Base-by-base conservation (phyloP, 2,329 filamentous ascomycete species). In the Colletotrichum sp. region DNA sequence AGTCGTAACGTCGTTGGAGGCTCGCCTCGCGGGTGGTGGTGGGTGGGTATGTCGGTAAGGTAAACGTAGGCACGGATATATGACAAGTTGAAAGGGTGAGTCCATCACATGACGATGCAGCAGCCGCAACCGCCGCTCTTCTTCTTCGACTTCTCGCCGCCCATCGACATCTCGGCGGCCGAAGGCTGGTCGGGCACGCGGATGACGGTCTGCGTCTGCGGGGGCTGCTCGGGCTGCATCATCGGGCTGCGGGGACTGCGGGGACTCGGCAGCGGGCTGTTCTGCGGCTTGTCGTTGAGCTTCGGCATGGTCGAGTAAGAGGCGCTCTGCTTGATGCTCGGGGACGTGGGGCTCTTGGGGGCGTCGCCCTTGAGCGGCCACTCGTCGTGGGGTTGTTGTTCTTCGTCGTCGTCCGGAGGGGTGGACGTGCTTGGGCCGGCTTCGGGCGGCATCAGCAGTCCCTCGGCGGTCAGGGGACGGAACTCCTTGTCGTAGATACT, bases 401-500 rank as follows among this genome's bases (percentile, higher is more conserved):
- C 82, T 75, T 79, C 77, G 18, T 49, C 39, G 18, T 83, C 80
- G 62, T 80, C 77, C 71, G 83, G 76, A 32, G 24, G 32, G 24
- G 34, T 21, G 28, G 77, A 57, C 5, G 21, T 66, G 65, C 69
- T 76, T 21, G 68, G 39, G 21, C 81, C 83, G 24, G 79, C 34
- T 68, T 88, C 88, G 7, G 89, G 87, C 3, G 87, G 88, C 75
- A 83, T 87, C 44, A 85, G 80, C 78, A 90, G 87, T 5, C 87
- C 85, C 62, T 94, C 91, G 65, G 94, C 91, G 49, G 95, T 97
- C 77, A 99, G 87, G 8, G 96, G 93, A 21, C 94, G 92, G 86
- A 98, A 97, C 76, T 98, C 93, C 77, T 92, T 95, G 85, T 98
- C 96, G 83, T 98, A 98, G 30, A 94, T 90, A 75, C 92, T 95